These are phyloP conservation scores for Penicillium pulvis DNA, from an alignment of 495 filamentous ascomycete genomes.

Conservation along the genomic window DNA sequence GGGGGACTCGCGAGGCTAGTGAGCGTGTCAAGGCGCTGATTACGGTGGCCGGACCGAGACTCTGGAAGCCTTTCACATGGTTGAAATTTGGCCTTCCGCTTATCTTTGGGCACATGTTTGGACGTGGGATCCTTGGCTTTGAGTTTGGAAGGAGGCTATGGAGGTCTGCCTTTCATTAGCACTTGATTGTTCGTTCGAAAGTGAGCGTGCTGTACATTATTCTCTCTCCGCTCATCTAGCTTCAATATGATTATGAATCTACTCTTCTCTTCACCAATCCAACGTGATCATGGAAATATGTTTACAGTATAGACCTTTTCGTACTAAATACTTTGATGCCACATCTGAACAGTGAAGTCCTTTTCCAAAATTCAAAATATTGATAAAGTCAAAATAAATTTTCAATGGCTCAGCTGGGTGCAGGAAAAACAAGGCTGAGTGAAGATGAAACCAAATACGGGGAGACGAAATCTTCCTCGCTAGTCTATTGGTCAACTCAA, in stretches of 20 bases:
- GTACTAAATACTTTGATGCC: no score
- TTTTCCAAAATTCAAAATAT: no score
- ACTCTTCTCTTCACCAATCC: not conserved
- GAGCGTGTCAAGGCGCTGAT: conserved; percentile 3
- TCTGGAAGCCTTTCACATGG: conserved; percentile 23
- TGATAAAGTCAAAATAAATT: no score
- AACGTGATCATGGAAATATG: no score
- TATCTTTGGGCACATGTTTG: conserved; percentile 21
- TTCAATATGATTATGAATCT: not conserved
- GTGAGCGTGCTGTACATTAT: not conserved
- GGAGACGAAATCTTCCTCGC: no score
- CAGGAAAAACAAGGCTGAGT: no score
- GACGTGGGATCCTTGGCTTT: conserved; percentile 16
- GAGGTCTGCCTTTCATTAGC: conserved; percentile 7
- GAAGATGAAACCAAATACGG: no score
- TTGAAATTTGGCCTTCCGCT: conserved; percentile 29
- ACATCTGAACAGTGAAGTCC: no score
- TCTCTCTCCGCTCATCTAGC: not conserved
- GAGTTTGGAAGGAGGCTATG: conserved; percentile 18
- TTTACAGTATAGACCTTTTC: no score
- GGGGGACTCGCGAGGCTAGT: not conserved
- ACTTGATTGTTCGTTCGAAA: not conserved
- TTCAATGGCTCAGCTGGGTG: not conserved
- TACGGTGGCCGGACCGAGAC: conserved; percentile 3
- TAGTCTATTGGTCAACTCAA: no score